Base-by-base conservation (phyloP, 257 asterid genomes). In the Ilex aquifolium region DNA sequence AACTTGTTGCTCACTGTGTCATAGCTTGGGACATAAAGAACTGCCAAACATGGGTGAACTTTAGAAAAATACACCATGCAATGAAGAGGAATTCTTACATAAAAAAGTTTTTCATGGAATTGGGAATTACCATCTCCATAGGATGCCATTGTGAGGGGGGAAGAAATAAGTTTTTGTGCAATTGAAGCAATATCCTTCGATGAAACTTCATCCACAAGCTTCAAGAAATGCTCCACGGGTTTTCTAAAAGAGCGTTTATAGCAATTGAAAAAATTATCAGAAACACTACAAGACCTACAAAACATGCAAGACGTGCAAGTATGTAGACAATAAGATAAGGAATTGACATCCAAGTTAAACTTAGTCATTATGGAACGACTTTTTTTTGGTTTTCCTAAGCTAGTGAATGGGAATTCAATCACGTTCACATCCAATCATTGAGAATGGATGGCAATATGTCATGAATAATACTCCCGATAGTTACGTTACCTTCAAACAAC, bases 81-180 rank as follows among this genome's bases (percentile, higher is more conserved):
- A 14, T 49, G 9, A 21, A 13, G 27, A 44, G 32, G 8, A 57
- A 63, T 15, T 61, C 44, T n/a, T 27, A 4, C 6, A 14, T 48
- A 44, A 31, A 4, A 44, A 50, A 32, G 32, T 74, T 32, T 30
- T 44, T 15, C 15, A 5, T 7, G 11, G 46, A 46, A 44, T 42
- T 68, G 39, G 61, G 31, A 62, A 65, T 76, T 87, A 93, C 99
- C 99, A 36, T 90, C 96, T 75, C 99, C 97, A 53, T 85, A 85
- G 27, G 95, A 87, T 59, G 97, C 99, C 95, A 93, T 74, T 61
- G 97, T 85, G 62, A 93, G 95, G 55, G 97, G 99, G 42, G 94
- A 80, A 15, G 79, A 56, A 17, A 93, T 29, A 53, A 93, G 95
- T 69, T 79, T 80, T 60, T 69, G 73, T 15, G 77, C 80, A 29